Conservation (phyloP, 345 rosid species). For the Physaria fendleri region DNA sequence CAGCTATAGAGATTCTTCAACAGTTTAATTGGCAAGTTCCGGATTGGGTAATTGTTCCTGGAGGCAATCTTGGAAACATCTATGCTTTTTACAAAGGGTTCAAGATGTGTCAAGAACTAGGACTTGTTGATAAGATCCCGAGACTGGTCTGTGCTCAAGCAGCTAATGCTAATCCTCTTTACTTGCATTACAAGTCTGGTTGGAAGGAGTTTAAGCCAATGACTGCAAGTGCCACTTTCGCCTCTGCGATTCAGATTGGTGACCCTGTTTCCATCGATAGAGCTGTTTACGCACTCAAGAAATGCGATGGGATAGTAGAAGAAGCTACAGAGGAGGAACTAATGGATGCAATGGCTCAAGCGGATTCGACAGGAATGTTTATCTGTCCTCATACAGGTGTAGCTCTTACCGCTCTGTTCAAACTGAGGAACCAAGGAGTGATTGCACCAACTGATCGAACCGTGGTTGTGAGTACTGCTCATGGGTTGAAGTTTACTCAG, state of each 20-base stretch:
- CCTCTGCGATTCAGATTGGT: conserved; percentile 83
- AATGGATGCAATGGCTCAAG: conserved; percentile 83
- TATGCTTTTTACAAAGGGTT: conserved; percentile 83
- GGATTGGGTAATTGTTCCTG: conserved; percentile 82
- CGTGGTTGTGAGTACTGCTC: conserved; percentile 79
- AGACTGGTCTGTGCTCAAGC: conserved; percentile 81
- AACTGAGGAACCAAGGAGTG: conserved; percentile 62
- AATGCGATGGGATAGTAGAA: conserved; percentile 66
- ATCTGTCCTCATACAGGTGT: conserved; percentile 86
- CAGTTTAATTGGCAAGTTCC: conserved; percentile 86
- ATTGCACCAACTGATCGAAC: conserved; percentile 56
- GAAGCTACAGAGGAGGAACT: conserved; percentile 79
- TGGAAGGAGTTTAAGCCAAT: conserved; percentile 65
- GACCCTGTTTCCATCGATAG: conserved; percentile 90
- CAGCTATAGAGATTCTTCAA: conserved; percentile 79
- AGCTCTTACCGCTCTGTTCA: conserved; percentile 64
- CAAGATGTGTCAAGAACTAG: conserved; percentile 66
- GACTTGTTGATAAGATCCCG: conserved; percentile 62
- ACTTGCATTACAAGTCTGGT: conserved; percentile 54
- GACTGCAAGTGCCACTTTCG: conserved; percentile 57
- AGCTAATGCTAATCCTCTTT: conserved; percentile 82
- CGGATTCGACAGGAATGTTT: conserved; percentile 88
- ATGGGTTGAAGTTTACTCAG: conserved; percentile 69
- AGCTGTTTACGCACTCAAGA: conserved; percentile 59
- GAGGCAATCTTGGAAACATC: conserved; percentile 77